These are phyloP conservation scores for Lentinula guzmanii DNA, from an alignment of 768 basidiomycete species.

Conservation along the genomic window DNA sequence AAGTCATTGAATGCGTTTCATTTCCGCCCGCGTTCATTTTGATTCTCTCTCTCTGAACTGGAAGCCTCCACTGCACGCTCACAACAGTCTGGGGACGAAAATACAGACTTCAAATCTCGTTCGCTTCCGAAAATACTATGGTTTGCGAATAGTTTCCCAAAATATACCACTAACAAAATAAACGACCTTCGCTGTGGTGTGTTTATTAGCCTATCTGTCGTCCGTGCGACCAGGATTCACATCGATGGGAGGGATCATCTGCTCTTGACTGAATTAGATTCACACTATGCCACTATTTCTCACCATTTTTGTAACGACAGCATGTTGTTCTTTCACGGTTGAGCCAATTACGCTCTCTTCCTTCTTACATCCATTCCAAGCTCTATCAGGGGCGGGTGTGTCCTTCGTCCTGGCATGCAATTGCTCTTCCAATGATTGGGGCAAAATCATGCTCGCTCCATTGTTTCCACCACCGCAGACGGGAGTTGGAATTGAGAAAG, in stretches of 20 bases:
- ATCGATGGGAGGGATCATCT: conserved; percentile 1
- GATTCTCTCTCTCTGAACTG: too few relatives aligned
- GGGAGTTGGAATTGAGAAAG: neutral
- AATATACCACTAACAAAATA: neutral
- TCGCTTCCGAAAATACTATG: neutral
- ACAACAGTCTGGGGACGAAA: too few relatives aligned
- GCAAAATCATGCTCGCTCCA: neutral
- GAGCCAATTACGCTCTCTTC: conserved; percentile 1
- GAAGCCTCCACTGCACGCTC: too few relatives aligned
- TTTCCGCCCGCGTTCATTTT: too few relatives aligned
- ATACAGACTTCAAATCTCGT: neutral
- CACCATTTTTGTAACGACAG: neutral
- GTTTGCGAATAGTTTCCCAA: neutral
- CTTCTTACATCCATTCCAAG: neutral
- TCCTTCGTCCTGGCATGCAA: neutral
- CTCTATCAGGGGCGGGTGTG: neutral
- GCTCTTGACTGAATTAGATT: neutral
- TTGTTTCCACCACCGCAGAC: neutral
- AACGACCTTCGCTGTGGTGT: neutral
- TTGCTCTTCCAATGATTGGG: neutral
- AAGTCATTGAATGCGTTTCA: too few relatives aligned
- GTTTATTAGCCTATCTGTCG: neutral
- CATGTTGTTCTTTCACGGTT: neutral
- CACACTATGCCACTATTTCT: neutral
- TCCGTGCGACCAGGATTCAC: conserved; percentile 1